A percentile compares a stretch with the other conserved stretches of the same genome.
These are phyloP conservation scores for Penicillium silybi DNA, from an alignment of 495 filamentous ascomycete species.

Conservation along the genomic window DNA sequence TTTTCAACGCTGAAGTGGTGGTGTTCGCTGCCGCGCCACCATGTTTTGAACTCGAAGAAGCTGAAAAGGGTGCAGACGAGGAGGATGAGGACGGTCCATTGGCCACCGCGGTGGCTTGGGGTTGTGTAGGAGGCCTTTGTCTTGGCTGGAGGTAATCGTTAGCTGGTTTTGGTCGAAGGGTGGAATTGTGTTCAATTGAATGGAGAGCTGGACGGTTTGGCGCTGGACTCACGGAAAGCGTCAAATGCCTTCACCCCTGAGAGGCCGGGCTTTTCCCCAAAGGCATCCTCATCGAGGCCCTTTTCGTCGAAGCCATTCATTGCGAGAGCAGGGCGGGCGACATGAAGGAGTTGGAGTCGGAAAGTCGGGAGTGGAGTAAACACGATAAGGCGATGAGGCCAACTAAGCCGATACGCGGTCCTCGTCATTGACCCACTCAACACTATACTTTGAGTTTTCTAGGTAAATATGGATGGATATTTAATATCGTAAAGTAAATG, in stretches of 20 bases:
- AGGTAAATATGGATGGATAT: no score
- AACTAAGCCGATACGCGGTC: constrained; percentile 30
- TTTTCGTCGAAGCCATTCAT: constrained; percentile 73
- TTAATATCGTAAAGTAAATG: not conserved
- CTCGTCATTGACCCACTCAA: constrained; percentile 7
- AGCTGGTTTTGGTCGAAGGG: not conserved
- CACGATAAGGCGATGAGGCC: constrained; percentile 33
- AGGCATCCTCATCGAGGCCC: constrained; percentile 70
- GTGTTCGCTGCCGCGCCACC: constrained; percentile 76
- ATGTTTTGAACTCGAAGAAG: constrained; percentile 71
- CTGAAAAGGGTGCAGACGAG: constrained; percentile 67
- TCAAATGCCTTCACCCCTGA: constrained; percentile 78
- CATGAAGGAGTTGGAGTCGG: constrained; percentile 24
- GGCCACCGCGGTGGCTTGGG: constrained; percentile 75
- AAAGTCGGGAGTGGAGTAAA: constrained; percentile 15
- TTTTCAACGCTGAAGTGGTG: constrained; percentile 95
- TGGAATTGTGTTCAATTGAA: not conserved
- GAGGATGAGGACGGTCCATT: constrained; percentile 85
- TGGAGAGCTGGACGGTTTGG: not conserved
- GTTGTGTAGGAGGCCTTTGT: constrained; percentile 89
- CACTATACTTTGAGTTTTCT: not conserved
- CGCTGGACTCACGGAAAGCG: constrained; percentile 80
- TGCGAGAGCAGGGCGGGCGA: constrained; percentile 21
- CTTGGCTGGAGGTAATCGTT: constrained; percentile 64
- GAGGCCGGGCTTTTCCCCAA: constrained; percentile 64